Conservation (phyloP, 352 stramenopile genomes). For the Hyphochytrium catenoides region DNA sequence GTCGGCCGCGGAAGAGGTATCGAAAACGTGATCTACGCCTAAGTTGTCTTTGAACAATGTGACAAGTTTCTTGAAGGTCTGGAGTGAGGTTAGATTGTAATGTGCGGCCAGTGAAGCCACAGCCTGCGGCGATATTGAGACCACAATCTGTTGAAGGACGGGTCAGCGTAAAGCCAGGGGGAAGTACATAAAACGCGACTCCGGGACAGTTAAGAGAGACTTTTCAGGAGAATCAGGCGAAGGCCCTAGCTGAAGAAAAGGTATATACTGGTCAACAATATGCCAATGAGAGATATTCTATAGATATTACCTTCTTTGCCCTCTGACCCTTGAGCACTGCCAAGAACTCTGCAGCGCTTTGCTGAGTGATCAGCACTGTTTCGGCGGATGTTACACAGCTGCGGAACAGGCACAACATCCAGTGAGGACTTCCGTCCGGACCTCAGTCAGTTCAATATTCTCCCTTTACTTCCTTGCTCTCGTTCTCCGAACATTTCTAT, state of each 20-base stretch:
- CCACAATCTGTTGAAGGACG: constrained; percentile 42
- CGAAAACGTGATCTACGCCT: constrained; percentile 67
- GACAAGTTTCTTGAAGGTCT: constrained; percentile 43
- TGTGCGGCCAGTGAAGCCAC: constrained; percentile 54
- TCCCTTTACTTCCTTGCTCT: too few species aligned
- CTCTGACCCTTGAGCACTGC: constrained; percentile 19
- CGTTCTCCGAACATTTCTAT: too few species aligned
- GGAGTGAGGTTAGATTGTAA: constrained; percentile 31
- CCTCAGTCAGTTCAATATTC: too few species aligned
- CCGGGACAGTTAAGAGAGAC: too few species aligned
- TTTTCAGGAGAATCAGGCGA: too few species aligned
- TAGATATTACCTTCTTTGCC: constrained; percentile 12
- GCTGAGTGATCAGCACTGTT: constrained; percentile 89
- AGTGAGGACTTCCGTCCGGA: too few species aligned
- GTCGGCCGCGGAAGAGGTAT: constrained; percentile 69
- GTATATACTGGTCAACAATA: background rate
- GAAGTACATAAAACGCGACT: too few species aligned
- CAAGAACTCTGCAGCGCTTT: constrained; percentile 71
- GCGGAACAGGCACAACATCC: too few species aligned
- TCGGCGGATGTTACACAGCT: constrained; percentile 93
- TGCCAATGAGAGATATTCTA: background rate
- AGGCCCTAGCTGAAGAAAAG: background rate
- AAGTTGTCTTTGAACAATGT: constrained; percentile 41
- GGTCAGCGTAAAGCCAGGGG: too few species aligned
- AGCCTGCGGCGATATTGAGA: constrained; percentile 66